Conservation (phyloP, 331 rosid species). For the Cydonia oblonga region DNA sequence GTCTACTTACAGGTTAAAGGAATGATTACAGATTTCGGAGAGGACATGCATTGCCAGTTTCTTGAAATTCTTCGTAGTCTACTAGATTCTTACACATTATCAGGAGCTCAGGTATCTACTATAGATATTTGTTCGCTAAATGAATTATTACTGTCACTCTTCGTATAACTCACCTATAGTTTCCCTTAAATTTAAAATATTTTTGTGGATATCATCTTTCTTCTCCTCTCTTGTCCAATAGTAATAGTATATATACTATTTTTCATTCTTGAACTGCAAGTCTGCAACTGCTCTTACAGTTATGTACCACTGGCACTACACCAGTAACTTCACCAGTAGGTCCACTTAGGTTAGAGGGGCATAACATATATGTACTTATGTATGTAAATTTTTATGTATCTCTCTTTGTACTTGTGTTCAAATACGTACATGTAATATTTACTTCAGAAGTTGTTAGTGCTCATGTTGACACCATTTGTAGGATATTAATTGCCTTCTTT, state of each 20-base stretch:
- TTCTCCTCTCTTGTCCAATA: background rate
- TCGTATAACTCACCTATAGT: background rate
- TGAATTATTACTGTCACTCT: background rate
- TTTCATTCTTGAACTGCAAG: background rate
- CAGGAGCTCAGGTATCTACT: constrained; percentile 70
- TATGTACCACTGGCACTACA: background rate
- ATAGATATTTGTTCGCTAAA: background rate
- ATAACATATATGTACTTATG: background rate
- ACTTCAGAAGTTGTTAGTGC: background rate
- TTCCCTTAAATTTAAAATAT: background rate
- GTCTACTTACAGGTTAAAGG: constrained; percentile 61
- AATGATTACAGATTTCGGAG: constrained; percentile 86
- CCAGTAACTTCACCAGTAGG: background rate
- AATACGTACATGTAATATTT: background rate
- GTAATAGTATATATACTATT: background rate
- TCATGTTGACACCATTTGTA: background rate
- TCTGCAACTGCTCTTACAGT: background rate
- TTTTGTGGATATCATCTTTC: background rate
- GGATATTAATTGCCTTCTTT: background rate
- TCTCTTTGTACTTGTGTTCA: background rate
- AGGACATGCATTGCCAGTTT: constrained; percentile 92
- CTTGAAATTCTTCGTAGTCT: constrained; percentile 93
- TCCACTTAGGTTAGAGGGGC: background rate
- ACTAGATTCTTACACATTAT: constrained; percentile 68
- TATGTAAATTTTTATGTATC: background rate